A percentile compares a stretch with the other conserved stretches of the same genome.
These are phyloP conservation scores for Penicillium sp. DNA, from an alignment of 2,329 filamentous ascomycete genomes.

Conservation along the genomic window DNA sequence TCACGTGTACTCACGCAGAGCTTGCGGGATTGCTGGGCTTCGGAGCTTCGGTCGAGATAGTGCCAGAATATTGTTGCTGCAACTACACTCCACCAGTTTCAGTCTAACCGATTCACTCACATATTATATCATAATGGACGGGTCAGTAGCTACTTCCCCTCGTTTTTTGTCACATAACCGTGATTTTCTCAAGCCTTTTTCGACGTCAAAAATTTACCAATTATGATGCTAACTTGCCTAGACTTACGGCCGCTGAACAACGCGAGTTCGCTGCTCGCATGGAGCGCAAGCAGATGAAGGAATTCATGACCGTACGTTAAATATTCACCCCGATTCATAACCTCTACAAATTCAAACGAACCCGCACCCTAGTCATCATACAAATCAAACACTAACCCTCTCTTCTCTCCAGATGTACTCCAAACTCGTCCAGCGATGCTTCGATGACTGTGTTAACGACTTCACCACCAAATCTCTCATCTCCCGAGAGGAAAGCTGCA, in stretches of 20 bases:
- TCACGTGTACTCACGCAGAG: constrained; percentile 26
- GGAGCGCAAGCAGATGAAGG: constrained; percentile 98
- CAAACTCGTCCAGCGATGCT: constrained; percentile 69
- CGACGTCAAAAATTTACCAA: background rate
- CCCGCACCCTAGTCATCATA: too few relatives aligned
- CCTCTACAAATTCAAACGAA: background rate
- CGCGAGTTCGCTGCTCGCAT: constrained; percentile 92
- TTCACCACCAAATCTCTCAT: constrained; percentile 97
- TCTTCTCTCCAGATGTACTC: constrained; percentile 64
- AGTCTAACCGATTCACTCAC: constrained; percentile 10
- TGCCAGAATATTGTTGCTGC: constrained; percentile 8
- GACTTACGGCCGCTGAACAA: constrained; percentile 79
- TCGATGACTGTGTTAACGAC: constrained; percentile 95
- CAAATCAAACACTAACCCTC: constrained; percentile 10
- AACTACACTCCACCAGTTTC: constrained; percentile 9
- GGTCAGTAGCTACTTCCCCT: constrained; percentile 28
- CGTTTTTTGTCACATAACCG: background rate
- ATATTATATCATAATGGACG: constrained; percentile 42
- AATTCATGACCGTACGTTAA: constrained; percentile 88
- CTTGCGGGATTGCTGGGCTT: constrained; percentile 27
- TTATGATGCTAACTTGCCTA: constrained; percentile 37
- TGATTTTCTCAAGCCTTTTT: background rate
- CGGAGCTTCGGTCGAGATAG: constrained; percentile 22
- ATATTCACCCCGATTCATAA: background rate
- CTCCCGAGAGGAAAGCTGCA: constrained; percentile 85